These are phyloP conservation scores for Pisolithus albus DNA, from an alignment of 768 basidiomycete species.

Conservation along the genomic window DNA sequence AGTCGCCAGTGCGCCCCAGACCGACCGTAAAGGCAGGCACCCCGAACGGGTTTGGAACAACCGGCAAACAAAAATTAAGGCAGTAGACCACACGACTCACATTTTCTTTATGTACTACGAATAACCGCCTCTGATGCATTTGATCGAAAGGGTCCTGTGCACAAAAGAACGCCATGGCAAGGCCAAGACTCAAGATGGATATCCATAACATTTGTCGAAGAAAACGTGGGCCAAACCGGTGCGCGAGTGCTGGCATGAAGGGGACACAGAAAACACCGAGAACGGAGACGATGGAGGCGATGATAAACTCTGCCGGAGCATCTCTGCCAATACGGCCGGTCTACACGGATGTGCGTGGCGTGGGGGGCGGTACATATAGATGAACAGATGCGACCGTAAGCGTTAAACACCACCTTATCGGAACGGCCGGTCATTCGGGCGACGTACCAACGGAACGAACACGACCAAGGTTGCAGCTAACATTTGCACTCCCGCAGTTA, in stretches of 20 bases:
- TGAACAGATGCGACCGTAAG: neutral
- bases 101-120: constrained; percentile 80
- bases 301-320: constrained; percentile 83
- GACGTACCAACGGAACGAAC: constrained; percentile 78
- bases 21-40: neutral
- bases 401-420: constrained; percentile 1
- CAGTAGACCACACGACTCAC: constrained; percentile 37
- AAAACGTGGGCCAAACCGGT: constrained; percentile 50
- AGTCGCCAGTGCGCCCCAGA: neutral
- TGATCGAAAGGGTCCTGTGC: constrained; percentile 61
- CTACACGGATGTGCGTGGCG: constrained; percentile 28
- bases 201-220: constrained; percentile 38
- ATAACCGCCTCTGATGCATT: constrained; percentile 84
- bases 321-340: constrained; percentile 78
- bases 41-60: neutral
- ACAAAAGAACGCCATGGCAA: constrained; percentile 56
- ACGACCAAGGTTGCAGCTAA: constrained; percentile 65
- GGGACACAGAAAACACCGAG: constrained; percentile 54
- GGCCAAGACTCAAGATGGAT: constrained; percentile 39
- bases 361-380: too few species aligned
- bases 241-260: constrained; percentile 61
- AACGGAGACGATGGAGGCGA: constrained; percentile 66
- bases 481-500: constrained; percentile 53
- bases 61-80: neutral
- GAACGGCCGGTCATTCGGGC: neutral